Evolutionary conservation across 768 basidiomycete species (phyloP).

Genomic region (Sarcodon aspratus): DNA sequence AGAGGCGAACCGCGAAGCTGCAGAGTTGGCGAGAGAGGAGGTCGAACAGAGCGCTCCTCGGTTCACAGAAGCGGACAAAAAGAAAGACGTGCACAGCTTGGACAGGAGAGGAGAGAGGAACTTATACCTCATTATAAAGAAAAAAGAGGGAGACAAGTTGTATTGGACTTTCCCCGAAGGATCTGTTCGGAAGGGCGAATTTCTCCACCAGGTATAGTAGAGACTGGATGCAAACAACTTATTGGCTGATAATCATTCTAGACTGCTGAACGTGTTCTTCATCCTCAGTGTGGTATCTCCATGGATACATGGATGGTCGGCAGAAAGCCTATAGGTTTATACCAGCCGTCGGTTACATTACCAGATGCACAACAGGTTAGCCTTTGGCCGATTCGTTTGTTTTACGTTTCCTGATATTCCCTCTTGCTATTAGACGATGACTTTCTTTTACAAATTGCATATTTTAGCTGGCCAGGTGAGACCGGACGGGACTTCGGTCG

Average conservation of each 20-base stretch:
- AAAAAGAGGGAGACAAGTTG: constrained; percentile 24
- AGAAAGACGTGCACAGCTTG: constrained; percentile 56
- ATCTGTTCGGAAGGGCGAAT: constrained; percentile 45
- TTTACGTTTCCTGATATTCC: neutral
- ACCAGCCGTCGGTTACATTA: constrained; percentile 33
- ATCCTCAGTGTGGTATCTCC: constrained; percentile 58
- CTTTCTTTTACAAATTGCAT: constrained; percentile 93
- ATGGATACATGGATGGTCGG: constrained; percentile 97
- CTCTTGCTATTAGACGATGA: constrained; percentile 34
- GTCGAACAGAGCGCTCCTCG: constrained; percentile 55
- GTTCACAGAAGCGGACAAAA: constrained; percentile 46
- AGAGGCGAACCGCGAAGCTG: constrained; percentile 6
- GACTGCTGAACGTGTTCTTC: constrained; percentile 67
- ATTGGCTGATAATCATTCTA: constrained; percentile 18
- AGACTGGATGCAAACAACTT: neutral
- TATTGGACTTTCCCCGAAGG: constrained; percentile 79
- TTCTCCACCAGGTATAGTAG: constrained; percentile 59
- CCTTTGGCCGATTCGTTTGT: neutral
- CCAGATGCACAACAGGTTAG: constrained; percentile 25
- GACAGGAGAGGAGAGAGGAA: constrained; percentile 80
- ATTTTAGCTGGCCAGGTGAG: constrained; percentile 81
- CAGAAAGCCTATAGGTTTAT: constrained; percentile 76
- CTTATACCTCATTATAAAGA: constrained; percentile 68
- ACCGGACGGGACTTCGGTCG: constrained; percentile 38
- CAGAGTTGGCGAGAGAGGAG: constrained; percentile 24